A percentile compares a stretch with the other conserved stretches of the same genome.
These are phyloP conservation scores for Pistacia atlantica DNA, from an alignment of 345 rosid genomes.

Conservation along the genomic window DNA sequence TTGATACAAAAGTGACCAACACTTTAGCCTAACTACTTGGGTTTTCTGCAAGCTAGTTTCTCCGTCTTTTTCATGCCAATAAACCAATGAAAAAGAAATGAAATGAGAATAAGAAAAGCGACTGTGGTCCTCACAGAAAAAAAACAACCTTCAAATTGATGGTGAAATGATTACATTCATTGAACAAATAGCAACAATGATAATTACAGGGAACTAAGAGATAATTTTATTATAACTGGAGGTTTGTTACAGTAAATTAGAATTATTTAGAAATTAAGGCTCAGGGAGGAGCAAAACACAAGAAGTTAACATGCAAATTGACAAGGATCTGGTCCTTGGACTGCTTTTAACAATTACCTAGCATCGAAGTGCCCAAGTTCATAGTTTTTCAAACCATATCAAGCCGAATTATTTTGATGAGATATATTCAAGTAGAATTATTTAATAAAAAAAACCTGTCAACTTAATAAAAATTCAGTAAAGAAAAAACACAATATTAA, in stretches of 20 bases:
- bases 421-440: too few relatives aligned
- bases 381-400: too few relatives aligned
- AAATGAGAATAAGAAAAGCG: background rate
- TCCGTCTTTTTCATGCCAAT: constrained; percentile 59
- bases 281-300: background rate
- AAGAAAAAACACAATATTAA: too few relatives aligned
- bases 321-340: background rate
- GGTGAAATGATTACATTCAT: background rate
- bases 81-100: background rate
- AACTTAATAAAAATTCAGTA: too few relatives aligned
- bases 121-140: background rate
- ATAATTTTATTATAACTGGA: too few relatives aligned
- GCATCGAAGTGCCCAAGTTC: too few relatives aligned
- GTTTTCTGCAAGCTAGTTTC: constrained; percentile 49
- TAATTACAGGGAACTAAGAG: too few relatives aligned
- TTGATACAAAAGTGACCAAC: constrained; percentile 73
- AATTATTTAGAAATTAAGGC: background rate
- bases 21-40: constrained; percentile 76
- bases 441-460: too few relatives aligned
- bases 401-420: too few relatives aligned
- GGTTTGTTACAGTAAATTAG: background rate
- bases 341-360: too few relatives aligned
- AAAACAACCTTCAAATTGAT: too few relatives aligned
- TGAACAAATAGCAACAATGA: background rate
- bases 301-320: background rate